phyloP scores from a whole-genome alignment of 164 flowering plant species.

The Magnolia changhungtana region DNA sequence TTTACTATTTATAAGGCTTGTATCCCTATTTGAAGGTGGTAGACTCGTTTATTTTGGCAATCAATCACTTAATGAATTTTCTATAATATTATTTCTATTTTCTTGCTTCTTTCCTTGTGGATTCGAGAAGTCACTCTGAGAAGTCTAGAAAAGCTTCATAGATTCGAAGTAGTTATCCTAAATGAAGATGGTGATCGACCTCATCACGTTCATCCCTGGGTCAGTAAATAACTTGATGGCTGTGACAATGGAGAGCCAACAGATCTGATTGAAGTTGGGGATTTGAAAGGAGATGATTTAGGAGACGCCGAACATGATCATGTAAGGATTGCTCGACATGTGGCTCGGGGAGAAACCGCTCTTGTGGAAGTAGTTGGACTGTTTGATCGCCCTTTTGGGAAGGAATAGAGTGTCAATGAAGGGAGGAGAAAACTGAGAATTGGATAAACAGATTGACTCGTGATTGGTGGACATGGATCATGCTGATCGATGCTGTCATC shows the following conservation, averaged over 20 bases:
- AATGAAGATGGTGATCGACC: too few relatives aligned
- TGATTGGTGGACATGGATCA: constrained; percentile 29
- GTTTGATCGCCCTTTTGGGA: constrained; percentile 45
- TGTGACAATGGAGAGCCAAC: constrained; percentile 67
- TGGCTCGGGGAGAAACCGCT: constrained; percentile 27
- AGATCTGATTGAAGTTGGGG: constrained; percentile 51
- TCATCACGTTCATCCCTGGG: constrained; percentile 11
- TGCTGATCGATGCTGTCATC: constrained; percentile 53
- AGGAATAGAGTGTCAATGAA: background rate
- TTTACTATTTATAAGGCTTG: too few relatives aligned
- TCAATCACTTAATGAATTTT: too few relatives aligned
- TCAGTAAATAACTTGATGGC: constrained; percentile 66
- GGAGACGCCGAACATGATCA: constrained; percentile 43
- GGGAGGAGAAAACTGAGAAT: background rate
- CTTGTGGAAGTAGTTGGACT: constrained; percentile 55
- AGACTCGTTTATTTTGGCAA: too few relatives aligned
- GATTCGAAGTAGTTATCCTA: too few relatives aligned
- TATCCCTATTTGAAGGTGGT: too few relatives aligned
- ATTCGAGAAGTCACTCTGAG: too few relatives aligned
- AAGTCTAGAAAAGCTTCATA: too few relatives aligned
- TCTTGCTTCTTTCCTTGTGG: too few relatives aligned
- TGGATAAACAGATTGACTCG: background rate
- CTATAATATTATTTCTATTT: too few relatives aligned
- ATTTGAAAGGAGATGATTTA: constrained; percentile 51
- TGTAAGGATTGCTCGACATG: constrained; percentile 39